Evolutionary conservation across 805 yeast genomes (phyloP).

Genomic region (Hanseniaspora vineae): DNA sequence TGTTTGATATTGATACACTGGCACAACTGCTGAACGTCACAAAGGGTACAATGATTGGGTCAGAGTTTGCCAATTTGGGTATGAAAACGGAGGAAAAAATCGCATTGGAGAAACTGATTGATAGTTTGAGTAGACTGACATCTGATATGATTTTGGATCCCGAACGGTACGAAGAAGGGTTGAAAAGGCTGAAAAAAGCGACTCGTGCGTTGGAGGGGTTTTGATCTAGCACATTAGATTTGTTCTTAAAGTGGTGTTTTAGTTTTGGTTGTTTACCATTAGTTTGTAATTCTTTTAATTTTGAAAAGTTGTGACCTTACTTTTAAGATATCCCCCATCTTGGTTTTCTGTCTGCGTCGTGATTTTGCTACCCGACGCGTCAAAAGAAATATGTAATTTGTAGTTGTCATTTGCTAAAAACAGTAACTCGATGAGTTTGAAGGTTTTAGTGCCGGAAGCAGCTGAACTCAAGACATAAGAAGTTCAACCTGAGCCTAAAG

Average conservation of each 20-base stretch:
- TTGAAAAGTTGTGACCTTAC: no score
- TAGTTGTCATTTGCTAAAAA: not conserved
- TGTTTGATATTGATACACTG: constrained; percentile 22
- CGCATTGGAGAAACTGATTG: constrained; percentile 73
- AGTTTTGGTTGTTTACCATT: no score
- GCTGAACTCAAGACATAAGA: no score
- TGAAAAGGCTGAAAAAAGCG: constrained; percentile 68
- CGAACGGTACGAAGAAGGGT: constrained; percentile 66
- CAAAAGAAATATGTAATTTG: not conserved
- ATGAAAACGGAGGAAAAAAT: constrained; percentile 67
- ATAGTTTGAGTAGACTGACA: constrained; percentile 71
- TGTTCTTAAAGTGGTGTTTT: no score
- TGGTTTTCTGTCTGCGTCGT: no score
- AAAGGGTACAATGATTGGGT: constrained; percentile 30
- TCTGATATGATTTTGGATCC: constrained; percentile 87
- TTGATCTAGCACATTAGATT: no score
- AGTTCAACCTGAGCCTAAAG: no score
- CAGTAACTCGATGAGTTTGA: no score
- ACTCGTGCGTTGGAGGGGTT: constrained; percentile 81
- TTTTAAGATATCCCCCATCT: no score
- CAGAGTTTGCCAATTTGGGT: constrained; percentile 60
- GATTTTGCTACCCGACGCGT: no score
- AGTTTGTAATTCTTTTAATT: no score
- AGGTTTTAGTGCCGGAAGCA: no score
- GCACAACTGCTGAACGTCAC: constrained; percentile 27